Conservation (phyloP, 805 yeast species). For the Pichia scutulata region DNA sequence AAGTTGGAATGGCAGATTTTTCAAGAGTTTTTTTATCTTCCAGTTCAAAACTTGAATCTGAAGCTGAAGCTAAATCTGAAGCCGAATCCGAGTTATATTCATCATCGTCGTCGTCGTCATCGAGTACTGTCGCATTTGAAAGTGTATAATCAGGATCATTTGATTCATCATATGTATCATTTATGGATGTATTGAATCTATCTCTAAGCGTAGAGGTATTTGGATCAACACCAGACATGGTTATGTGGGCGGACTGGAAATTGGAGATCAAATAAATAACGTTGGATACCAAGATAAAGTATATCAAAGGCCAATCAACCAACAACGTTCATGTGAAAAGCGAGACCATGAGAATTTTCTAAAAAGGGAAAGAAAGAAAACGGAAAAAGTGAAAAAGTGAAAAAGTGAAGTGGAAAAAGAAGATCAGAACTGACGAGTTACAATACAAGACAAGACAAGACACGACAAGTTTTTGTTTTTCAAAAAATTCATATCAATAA, state of each 20-base stretch:
- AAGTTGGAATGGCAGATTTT: not conserved
- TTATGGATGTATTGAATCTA: conserved; percentile 1
- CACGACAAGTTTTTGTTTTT: too few relatives aligned
- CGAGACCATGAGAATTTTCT: not conserved
- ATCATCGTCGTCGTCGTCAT: conserved; percentile 3
- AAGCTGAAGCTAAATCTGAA: not conserved
- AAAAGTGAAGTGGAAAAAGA: too few relatives aligned
- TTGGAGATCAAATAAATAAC: not conserved
- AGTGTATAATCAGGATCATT: conserved; percentile 24
- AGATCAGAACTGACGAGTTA: too few relatives aligned
- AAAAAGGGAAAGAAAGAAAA: too few relatives aligned
- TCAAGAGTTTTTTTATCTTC: not conserved
- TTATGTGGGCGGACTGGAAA: not conserved
- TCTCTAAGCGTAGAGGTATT: not conserved
- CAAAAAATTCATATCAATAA: too few relatives aligned
- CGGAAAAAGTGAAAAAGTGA: too few relatives aligned
- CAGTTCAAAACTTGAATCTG: not conserved
- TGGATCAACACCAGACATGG: not conserved
- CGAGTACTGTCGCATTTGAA: conserved; percentile 4
- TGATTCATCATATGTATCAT: conserved; percentile 22
- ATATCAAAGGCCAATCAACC: not conserved
- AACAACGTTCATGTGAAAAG: not conserved
- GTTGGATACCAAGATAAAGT: not conserved
- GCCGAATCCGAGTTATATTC: not conserved
- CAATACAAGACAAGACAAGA: too few relatives aligned